A percentile compares a stretch with the other conserved stretches of the same genome.
These are phyloP conservation scores for Teunomyces pallodes DNA, from an alignment of 805 yeast genomes.

Conservation along the genomic window DNA sequence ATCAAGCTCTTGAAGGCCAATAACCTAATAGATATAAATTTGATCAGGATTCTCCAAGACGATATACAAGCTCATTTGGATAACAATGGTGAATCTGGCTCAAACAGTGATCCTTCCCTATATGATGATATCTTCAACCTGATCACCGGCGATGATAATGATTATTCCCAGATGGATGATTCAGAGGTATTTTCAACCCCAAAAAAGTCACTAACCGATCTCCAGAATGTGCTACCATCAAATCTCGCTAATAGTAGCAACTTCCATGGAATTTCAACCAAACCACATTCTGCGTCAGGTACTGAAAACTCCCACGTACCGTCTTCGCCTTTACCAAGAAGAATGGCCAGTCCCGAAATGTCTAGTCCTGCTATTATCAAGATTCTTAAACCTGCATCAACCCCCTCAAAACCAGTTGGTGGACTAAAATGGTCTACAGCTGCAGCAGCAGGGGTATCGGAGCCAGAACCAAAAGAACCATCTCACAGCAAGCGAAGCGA, in stretches of 20 bases:
- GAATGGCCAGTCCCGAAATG: slow-evolving; percentile 22
- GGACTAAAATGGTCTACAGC: slow-evolving; percentile 58
- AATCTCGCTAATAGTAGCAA: not conserved
- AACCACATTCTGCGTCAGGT: not conserved
- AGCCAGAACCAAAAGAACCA: slow-evolving; percentile 4
- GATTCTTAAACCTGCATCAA: slow-evolving; percentile 52
- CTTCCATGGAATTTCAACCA: not conserved
- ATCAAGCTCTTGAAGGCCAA: slow-evolving; percentile 27
- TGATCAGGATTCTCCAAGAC: slow-evolving; percentile 35
- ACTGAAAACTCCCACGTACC: not conserved
- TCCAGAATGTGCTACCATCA: not conserved
- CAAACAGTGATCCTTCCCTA: slow-evolving; percentile 35
- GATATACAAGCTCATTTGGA: slow-evolving; percentile 38
- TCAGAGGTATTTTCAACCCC: slow-evolving; percentile 11
- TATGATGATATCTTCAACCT: slow-evolving; percentile 40
- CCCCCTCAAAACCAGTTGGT: slow-evolving; percentile 53
- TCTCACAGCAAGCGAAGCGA: slow-evolving; percentile 1
- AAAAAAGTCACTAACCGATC: slow-evolving; percentile 3
- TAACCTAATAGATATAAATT: slow-evolving; percentile 26
- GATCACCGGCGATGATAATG: slow-evolving; percentile 10
- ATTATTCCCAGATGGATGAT: slow-evolving; percentile 10
- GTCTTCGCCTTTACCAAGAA: slow-evolving; percentile 10
- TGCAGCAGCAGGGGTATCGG: slow-evolving; percentile 41
- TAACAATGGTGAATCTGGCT: slow-evolving; percentile 38
- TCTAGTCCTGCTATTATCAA: slow-evolving; percentile 40